Percentiles rank a stretch among this genome's conserved stretches.
Evolutionary conservation across 192 early-diverging fungal species (phyloP).

Genomic region (Backusella westeae): DNA sequence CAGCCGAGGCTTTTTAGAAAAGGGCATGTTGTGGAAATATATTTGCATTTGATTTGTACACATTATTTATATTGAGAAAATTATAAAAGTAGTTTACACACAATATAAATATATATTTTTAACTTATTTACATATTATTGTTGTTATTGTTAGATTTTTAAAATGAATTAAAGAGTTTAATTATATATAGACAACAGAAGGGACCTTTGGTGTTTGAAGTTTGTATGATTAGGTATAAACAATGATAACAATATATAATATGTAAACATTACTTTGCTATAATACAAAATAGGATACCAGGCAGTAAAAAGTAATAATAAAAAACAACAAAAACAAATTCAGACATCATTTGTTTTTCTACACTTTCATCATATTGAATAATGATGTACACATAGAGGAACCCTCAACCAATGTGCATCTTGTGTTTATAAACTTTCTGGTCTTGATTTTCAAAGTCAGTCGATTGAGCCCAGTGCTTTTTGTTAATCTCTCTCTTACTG

Average conservation of each 20-base stretch:
- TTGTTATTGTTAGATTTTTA: background rate
- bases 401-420: conserved; percentile 1
- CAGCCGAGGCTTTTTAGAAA: background rate
- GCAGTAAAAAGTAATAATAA: background rate
- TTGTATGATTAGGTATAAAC: background rate
- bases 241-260: background rate
- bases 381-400: background rate
- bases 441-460: background rate
- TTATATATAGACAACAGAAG: background rate
- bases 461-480: background rate
- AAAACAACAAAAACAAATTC: background rate
- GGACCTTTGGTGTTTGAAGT: conserved; percentile 6
- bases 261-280: background rate
- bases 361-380: background rate
- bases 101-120: background rate
- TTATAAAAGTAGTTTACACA: background rate
- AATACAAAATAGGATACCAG: background rate
- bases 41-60: conserved; percentile 1
- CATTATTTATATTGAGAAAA: conserved; percentile 3
- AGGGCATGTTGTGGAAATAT: background rate
- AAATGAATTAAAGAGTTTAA: background rate
- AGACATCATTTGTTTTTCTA: background rate
- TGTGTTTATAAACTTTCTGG: conserved; percentile 1
- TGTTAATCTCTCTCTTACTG: background rate
- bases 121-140: background rate